Percentiles rank a stretch among this genome's conserved stretches.
phyloP scores from a whole-genome alignment of 1,139 yeast species.

The Saccharomyces pastorianus region DNA sequence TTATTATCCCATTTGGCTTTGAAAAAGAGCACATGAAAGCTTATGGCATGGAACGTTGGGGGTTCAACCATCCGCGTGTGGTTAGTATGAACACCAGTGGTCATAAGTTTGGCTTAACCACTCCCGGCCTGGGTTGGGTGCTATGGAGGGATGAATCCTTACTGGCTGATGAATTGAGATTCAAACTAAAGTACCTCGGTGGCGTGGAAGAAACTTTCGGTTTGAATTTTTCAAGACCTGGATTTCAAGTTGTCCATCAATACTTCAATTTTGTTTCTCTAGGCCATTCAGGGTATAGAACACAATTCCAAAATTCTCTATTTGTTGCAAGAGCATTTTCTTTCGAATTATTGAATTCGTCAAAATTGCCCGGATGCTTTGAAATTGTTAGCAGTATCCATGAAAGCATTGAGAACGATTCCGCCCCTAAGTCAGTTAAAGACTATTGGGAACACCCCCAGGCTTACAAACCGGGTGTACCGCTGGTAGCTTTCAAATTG shows the following conservation, averaged over 20 bases:
- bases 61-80: slow-evolving; percentile 68
- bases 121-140: slow-evolving; percentile 92
- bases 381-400: slow-evolving; percentile 76
- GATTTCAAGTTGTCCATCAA: slow-evolving; percentile 82
- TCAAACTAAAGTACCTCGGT: slow-evolving; percentile 77
- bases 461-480: slow-evolving; percentile 64
- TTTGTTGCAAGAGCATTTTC: slow-evolving; percentile 27
- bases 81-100: slow-evolving; percentile 87
- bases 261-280: slow-evolving; percentile 68
- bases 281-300: slow-evolving; percentile 64
- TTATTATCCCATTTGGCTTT: slow-evolving; percentile 74
- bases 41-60: slow-evolving; percentile 47
- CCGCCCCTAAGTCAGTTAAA: slow-evolving; percentile 12
- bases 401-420: slow-evolving; percentile 35
- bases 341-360: slow-evolving; percentile 22
- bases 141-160: slow-evolving; percentile 61
- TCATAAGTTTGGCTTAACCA: slow-evolving; percentile 83
- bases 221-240: slow-evolving; percentile 86
- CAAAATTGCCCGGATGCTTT: slow-evolving; percentile 59
- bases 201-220: slow-evolving; percentile 84
- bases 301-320: slow-evolving; percentile 54
- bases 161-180: slow-evolving; percentile 64
- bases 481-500: slow-evolving; percentile 81
- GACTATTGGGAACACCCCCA: slow-evolving; percentile 20
- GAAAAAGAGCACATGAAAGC: slow-evolving; percentile 43